Percentiles rank a stretch among this genome's conserved stretches.
Conservation (phyloP, 2,329 filamentous ascomycete species). For the Venturia carpophila region DNA sequence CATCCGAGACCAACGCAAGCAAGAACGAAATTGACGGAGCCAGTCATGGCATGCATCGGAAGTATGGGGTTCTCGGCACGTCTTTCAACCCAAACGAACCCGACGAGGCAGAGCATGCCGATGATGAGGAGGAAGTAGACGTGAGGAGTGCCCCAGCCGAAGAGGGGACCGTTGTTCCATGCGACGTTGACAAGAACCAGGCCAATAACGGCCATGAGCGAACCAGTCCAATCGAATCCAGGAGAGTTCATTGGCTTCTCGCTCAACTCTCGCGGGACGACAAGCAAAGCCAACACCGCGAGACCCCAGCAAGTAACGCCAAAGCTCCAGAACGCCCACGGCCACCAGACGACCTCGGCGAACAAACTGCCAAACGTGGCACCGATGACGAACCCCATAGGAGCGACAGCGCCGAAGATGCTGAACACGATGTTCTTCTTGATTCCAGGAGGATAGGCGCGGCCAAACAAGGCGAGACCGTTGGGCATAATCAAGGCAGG, state of each 20-base stretch:
- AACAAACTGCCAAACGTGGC: slow-evolving; percentile 20
- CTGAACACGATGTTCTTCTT: slow-evolving; percentile 27
- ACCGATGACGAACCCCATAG: slow-evolving; percentile 21
- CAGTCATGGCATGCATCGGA: slow-evolving; percentile 26
- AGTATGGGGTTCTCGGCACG: slow-evolving; percentile 26
- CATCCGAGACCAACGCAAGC: slow-evolving; percentile 26
- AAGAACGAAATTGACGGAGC: slow-evolving; percentile 27
- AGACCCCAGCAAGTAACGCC: slow-evolving; percentile 18
- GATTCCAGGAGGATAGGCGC: slow-evolving; percentile 22
- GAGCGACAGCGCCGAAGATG: slow-evolving; percentile 21
- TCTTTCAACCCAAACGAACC: slow-evolving; percentile 27
- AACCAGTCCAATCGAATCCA: slow-evolving; percentile 27
- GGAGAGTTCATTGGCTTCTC: slow-evolving; percentile 21
- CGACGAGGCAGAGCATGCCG: slow-evolving; percentile 24
- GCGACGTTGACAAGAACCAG: slow-evolving; percentile 28
- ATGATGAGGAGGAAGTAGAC: slow-evolving; percentile 28
- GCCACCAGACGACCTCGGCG: slow-evolving; percentile 20
- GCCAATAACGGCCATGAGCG: slow-evolving; percentile 23
- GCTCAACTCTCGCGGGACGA: slow-evolving; percentile 20
- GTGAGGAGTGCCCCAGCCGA: slow-evolving; percentile 25
- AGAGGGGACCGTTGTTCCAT: slow-evolving; percentile 27
- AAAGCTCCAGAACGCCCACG: slow-evolving; percentile 24
- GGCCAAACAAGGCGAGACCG: slow-evolving; percentile 25
- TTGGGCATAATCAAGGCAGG: slow-evolving; percentile 21
- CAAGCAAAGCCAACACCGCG: slow-evolving; percentile 16